Evolutionary conservation across 2,329 filamentous ascomycete genomes (phyloP), one percentile per base, ranked within the genome.

Genomic region (Monilinia fructigena): DNA sequence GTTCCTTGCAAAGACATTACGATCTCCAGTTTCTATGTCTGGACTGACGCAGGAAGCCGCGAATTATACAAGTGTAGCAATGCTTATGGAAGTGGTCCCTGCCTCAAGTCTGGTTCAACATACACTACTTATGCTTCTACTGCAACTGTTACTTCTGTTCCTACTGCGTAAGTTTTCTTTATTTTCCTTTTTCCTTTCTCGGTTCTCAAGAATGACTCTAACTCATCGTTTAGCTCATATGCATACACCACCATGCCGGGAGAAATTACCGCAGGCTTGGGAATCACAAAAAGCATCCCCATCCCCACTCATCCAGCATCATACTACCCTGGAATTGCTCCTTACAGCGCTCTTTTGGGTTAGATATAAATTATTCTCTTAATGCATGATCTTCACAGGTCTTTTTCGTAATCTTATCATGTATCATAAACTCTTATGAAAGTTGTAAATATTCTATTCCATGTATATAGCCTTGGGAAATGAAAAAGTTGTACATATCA

Each of bases 1-100:
- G 80, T 79, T 2, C 84, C 84, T 18, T 87, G 85, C 77, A 81
- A 78, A 6, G 80, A 80, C 52, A 80, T 86, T 68, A 78, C 76
- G 23, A 80, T 86, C 67, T 75, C 76, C 7, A 79, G 84, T 71
- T 81, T 86, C 70, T 76, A 78, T 54, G 83, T 86, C 74, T 83
- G 82, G 82, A 84, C 82, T 3, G 81, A 84, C 63, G 68, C 74
- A 0, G 81, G 81, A 26, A 74, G 63, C 63, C 72, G 72, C 55
- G 77, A 80, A 65, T 74, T 74, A 23, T 81, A 85, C 71, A 73
- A 75, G 42, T 86, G 83, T 75, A 75, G 78, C 31, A 83, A 78
- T 67, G 83, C 80, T 2, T 85, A 82, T 70, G 81, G 82, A 4
- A 73, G 72, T 10, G 81, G 82, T 1, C 79, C 76, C 11, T 85